Percentiles rank a stretch among this genome's conserved stretches.
phyloP scores from a whole-genome alignment of 345 rosid genomes.

The Orychophragmus violaceus region DNA sequence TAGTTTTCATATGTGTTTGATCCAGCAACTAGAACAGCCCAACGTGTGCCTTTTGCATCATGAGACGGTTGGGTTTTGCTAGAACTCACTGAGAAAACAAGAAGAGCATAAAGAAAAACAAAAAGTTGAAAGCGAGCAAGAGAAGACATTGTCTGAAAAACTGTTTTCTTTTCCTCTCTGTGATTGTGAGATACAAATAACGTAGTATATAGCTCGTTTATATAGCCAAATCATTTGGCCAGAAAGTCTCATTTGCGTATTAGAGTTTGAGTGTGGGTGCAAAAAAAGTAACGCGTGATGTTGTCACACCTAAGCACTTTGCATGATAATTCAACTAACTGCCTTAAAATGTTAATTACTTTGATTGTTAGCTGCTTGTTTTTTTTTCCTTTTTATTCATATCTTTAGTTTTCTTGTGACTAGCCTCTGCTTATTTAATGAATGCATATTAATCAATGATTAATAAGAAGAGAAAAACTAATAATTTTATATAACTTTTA shows the following conservation, averaged over 20 bases:
- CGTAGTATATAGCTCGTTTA: too few relatives aligned
- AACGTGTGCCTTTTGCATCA: constrained; percentile 31
- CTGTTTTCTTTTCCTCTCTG: neutral
- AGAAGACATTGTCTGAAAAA: constrained; percentile 1
- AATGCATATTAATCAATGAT: too few relatives aligned
- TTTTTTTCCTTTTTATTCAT: neutral
- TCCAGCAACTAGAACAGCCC: constrained; percentile 77
- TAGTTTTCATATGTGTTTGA: constrained; percentile 44
- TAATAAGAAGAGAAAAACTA: neutral
- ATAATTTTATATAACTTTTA: neutral
- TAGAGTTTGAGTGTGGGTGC: neutral
- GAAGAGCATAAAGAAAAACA: constrained; percentile 10
- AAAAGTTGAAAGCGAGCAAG: constrained; percentile 7
- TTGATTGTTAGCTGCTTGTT: constrained; percentile 11
- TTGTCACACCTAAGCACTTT: constrained; percentile 12
- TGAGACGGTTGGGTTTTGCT: neutral
- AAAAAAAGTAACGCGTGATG: constrained; percentile 26
- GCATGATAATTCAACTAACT: constrained; percentile 1
- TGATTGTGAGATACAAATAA: too few relatives aligned
- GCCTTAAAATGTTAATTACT: constrained; percentile 15
- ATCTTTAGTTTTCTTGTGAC: neutral
- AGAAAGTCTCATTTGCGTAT: neutral
- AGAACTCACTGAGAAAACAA: constrained; percentile 14
- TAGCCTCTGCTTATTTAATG: neutral
- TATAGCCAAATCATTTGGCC: neutral